Percentiles rank a stretch among this genome's conserved stretches.
Evolutionary conservation across 2,329 filamentous ascomycete genomes (phyloP).

Genomic region (Alternaria consortialis): DNA sequence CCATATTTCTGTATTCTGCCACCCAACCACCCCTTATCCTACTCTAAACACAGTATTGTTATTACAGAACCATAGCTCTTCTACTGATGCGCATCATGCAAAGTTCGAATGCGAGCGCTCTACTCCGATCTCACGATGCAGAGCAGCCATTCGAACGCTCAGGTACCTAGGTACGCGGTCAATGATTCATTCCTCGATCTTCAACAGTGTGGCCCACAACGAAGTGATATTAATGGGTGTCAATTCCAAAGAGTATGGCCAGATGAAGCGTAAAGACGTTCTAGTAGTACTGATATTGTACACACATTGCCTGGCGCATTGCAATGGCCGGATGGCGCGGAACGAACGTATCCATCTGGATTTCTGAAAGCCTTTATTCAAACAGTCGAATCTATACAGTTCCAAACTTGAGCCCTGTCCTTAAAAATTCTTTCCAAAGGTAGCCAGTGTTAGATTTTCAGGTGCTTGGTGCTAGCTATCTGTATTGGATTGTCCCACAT

Average conservation of each 20-base stretch:
- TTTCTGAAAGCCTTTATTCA: background rate
- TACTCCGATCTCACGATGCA: background rate
- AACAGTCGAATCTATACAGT: background rate
- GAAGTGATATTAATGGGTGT: too few species aligned
- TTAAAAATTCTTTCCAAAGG: background rate
- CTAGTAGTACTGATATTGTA: background rate
- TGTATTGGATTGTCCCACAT: background rate
- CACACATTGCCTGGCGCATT: background rate
- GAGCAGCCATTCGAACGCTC: background rate
- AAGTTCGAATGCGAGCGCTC: background rate
- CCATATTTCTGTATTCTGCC: background rate
- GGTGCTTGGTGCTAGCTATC: background rate
- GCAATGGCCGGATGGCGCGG: background rate
- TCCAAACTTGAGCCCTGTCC: background rate
- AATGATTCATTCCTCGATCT: background rate
- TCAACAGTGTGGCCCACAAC: background rate
- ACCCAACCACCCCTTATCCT: background rate
- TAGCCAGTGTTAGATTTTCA: background rate
- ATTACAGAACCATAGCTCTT: background rate
- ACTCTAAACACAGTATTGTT: background rate
- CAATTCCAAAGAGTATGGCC: too few species aligned
- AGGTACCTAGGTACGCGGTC: too few species aligned
- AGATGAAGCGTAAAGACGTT: background rate
- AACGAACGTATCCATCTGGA: background rate
- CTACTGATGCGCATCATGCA: background rate